Evolutionary conservation across 192 early-diverging fungal genomes (phyloP), one percentile per base, ranked within the genome.

Genomic region (Neocallimastix lanati): DNA sequence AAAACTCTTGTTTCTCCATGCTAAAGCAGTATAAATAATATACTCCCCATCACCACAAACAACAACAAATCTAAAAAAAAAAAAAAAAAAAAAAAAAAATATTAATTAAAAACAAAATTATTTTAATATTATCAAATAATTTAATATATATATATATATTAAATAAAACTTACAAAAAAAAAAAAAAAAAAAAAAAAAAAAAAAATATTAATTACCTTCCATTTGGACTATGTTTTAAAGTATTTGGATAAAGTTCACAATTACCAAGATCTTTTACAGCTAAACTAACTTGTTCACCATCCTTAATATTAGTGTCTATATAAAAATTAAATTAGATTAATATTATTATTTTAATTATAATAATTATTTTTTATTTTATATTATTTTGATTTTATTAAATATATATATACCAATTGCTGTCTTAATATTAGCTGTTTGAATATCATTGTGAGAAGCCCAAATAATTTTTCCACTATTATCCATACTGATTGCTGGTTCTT

Each of bases 1-100:
- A 85, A 98, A 99, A 78, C 91, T 92, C 91, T 99, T 99, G 90
- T 99, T 99, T 83, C 98, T 89, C 98, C 98, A 99, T n/a, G n/a
- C n/a, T n/a, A n/a, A n/a, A n/a, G n/a, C n/a, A n/a, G n/a, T n/a
- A n/a, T n/a, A n/a, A n/a, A n/a, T n/a, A n/a, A n/a, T n/a, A n/a
- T n/a, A n/a, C n/a, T n/a, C n/a, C n/a, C n/a, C n/a, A n/a, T n/a
- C n/a, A n/a, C n/a, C n/a, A n/a, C n/a, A n/a, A n/a, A n/a, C n/a
- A n/a, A n/a, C n/a, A n/a, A n/a, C n/a, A n/a, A n/a, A n/a, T n/a
- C n/a, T n/a, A n/a, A n/a, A n/a, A n/a, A n/a, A n/a, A n/a, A n/a
- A n/a, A n/a, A 13, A 97, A 96, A 28, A 99, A 89, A 13, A 97
- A 96, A 21, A 97, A 98, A 86, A 98, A 99, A 82, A 99, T 98